phyloP scores from a whole-genome alignment of 768 basidiomycete genomes.

The Russula sp. region DNA sequence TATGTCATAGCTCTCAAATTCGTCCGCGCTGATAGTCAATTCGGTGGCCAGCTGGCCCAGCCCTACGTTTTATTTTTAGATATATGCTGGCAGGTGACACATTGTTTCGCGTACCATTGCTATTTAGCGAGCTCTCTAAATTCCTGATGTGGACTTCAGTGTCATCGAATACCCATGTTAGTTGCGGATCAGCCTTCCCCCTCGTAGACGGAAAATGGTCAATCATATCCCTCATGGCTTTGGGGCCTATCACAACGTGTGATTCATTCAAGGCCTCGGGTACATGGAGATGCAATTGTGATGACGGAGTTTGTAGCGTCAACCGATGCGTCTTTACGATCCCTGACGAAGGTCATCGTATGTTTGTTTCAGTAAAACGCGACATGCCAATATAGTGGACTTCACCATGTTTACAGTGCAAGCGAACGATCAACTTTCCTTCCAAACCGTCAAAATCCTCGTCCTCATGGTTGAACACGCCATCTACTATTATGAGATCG shows the following conservation, averaged over 20 bases:
- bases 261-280: constrained; percentile 60
- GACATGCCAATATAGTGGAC: constrained; percentile 9
- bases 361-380: constrained; percentile 11
- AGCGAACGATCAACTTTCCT: constrained; percentile 64
- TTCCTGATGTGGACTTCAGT: constrained; percentile 67
- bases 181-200: constrained; percentile 71
- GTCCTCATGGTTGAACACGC: constrained; percentile 40
- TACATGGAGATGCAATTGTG: constrained; percentile 63
- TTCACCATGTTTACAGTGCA: constrained; percentile 83
- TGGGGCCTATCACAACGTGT: constrained; percentile 66
- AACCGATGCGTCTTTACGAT: constrained; percentile 81
- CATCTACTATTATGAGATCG: constrained; percentile 67
- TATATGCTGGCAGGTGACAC: neutral
- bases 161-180: constrained; percentile 76
- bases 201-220: constrained; percentile 74
- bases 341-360: constrained; percentile 43
- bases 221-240: constrained; percentile 69
- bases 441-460: constrained; percentile 61
- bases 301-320: constrained; percentile 53
- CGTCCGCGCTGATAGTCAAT: constrained; percentile 69
- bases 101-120: constrained; percentile 50
- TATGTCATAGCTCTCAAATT: constrained; percentile 77
- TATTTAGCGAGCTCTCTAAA: constrained; percentile 61
- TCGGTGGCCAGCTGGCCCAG: constrained; percentile 69
- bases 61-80: constrained; percentile 41